A percentile compares a stretch with the other conserved stretches of the same genome.
Evolutionary conservation across 106 monocot genomes (phyloP).

Genomic region (Phalaenopsis equestris): DNA sequence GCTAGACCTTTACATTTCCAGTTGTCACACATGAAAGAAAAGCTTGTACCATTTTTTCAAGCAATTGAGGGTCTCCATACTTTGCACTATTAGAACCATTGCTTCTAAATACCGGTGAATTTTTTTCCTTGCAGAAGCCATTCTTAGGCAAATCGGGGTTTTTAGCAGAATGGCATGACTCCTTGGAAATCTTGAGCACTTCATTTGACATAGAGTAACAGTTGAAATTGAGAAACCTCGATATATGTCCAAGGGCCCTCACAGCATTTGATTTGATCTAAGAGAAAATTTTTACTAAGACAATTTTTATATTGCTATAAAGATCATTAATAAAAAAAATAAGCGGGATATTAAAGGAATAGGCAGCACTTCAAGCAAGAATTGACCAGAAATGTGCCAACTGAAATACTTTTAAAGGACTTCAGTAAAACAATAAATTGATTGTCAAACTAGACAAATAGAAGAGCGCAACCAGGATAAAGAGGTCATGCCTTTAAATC

Average conservation of each 20-base stretch:
- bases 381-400: not conserved
- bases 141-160: not conserved
- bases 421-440: not conserved
- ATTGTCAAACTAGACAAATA: not conserved
- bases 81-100: constrained; percentile 5
- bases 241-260: constrained; percentile 94
- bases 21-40: constrained; percentile 99
- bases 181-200: constrained; percentile 4
- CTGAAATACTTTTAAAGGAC: not conserved
- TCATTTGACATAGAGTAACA: constrained; percentile 17
- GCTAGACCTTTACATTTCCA: constrained; percentile 90
- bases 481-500: not conserved
- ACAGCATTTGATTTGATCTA: constrained; percentile 97
- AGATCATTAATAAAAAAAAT: not conserved
- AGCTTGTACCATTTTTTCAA: constrained; percentile 90
- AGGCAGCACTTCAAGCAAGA: not conserved
- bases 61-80: constrained; percentile 45
- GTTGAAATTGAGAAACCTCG: constrained; percentile 71
- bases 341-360: not conserved
- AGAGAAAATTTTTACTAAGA: not conserved
- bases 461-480: not conserved
- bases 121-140: not conserved
- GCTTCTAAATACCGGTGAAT: constrained; percentile 4
- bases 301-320: not conserved
- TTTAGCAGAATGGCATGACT: constrained; percentile 1